phyloP scores from a whole-genome alignment of 371 early-diverging fungal species.

The Blastocladiella emersonii region DNA sequence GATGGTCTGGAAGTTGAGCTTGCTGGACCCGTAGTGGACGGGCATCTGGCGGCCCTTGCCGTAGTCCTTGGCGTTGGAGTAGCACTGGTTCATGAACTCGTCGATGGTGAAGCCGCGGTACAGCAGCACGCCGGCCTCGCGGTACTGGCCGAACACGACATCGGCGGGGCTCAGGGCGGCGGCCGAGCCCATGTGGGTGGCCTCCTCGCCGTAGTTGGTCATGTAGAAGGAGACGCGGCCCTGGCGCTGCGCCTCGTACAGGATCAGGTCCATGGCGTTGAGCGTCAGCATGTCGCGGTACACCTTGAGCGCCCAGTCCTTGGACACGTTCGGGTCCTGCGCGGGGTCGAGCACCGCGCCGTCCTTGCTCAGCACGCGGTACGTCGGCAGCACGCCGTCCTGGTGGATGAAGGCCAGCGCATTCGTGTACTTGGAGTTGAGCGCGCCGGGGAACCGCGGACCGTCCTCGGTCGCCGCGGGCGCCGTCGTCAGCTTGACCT shows the following conservation, averaged over 20 bases:
- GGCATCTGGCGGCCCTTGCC: slow-evolving; percentile 98
- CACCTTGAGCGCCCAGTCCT: slow-evolving; percentile 55
- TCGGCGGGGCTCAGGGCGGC: slow-evolving; percentile 74
- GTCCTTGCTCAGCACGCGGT: slow-evolving; percentile 81
- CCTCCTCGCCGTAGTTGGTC: slow-evolving; percentile 97
- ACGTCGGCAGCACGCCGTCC: slow-evolving; percentile 63
- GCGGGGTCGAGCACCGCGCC: slow-evolving; percentile 55
- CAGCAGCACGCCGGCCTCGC: slow-evolving; percentile 83
- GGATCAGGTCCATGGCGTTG: slow-evolving; percentile 78
- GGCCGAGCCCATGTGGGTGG: slow-evolving; percentile 73
- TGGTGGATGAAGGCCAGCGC: slow-evolving; percentile 27
- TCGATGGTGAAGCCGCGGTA: slow-evolving; percentile 87
- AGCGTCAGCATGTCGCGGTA: slow-evolving; percentile 82
- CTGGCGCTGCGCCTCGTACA: slow-evolving; percentile 96
- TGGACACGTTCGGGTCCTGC: slow-evolving; percentile 55
- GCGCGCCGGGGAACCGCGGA: slow-evolving; percentile 25
- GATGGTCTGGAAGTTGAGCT: slow-evolving; percentile 85
- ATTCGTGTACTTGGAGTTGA: slow-evolving; percentile 33
- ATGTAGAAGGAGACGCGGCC: slow-evolving; percentile 96
- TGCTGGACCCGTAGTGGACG: slow-evolving; percentile 82
- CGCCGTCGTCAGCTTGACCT: background rate
- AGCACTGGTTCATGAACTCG: slow-evolving; percentile 92
- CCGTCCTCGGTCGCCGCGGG: background rate
- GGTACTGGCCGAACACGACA: slow-evolving; percentile 88
- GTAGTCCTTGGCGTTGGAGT: slow-evolving; percentile 68